These are phyloP conservation scores for Keithomyces neogunnii DNA, from an alignment of 2,329 filamentous ascomycete genomes.

Conservation along the genomic window DNA sequence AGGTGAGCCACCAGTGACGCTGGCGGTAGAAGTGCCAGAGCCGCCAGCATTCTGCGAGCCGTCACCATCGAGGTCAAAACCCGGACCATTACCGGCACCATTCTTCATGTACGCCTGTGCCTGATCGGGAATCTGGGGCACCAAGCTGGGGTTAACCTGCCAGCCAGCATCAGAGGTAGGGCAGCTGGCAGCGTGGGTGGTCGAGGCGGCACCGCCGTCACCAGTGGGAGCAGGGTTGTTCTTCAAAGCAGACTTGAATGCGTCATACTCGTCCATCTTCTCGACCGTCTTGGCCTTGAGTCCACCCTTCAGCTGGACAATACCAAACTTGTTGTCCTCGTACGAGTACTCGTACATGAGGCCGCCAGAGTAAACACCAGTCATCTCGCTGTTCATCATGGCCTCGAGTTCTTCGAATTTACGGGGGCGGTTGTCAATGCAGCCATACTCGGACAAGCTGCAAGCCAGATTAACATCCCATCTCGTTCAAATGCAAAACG, in stretches of 20 bases:
- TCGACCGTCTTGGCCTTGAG: constrained; percentile 47
- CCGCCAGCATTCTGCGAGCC: constrained; percentile 46
- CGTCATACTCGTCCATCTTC: constrained; percentile 53
- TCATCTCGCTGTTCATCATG: constrained; percentile 80
- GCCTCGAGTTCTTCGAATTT: constrained; percentile 71
- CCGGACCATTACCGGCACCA: constrained; percentile 45
- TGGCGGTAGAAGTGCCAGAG: constrained; percentile 37
- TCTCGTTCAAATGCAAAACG: background rate
- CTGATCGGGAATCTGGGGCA: constrained; percentile 43
- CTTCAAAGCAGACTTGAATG: constrained; percentile 40
- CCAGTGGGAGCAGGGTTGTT: constrained; percentile 41
- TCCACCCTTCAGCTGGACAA: constrained; percentile 56
- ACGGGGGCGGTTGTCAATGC: constrained; percentile 66
- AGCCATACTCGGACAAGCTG: constrained; percentile 86
- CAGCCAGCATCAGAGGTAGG: constrained; percentile 40
- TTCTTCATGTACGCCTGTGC: constrained; percentile 45
- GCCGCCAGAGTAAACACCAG: constrained; percentile 83
- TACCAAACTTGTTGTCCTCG: constrained; percentile 71
- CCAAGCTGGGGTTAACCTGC: constrained; percentile 39
- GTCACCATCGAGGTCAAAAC: constrained; percentile 38
- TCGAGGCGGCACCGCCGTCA: constrained; percentile 38
- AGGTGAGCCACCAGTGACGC: constrained; percentile 24
- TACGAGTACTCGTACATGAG: constrained; percentile 91
- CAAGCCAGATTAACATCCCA: background rate
- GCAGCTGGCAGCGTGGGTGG: constrained; percentile 38